Evolutionary conservation across 2,329 filamentous ascomycete genomes (phyloP).

Genomic region (Trichoderma sp.): DNA sequence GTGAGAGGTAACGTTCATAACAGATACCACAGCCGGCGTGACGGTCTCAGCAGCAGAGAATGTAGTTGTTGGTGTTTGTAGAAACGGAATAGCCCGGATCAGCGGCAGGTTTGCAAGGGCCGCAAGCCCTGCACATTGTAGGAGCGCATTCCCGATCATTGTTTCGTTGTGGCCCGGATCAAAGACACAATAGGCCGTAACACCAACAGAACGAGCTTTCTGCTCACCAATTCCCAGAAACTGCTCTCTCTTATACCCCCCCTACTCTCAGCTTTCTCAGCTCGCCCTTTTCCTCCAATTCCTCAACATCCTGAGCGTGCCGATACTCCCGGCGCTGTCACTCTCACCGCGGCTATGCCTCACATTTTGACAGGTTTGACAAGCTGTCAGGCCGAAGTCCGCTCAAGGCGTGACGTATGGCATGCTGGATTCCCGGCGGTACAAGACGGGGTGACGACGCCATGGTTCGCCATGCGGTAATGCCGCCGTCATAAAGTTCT

Average conservation of each 20-base stretch:
- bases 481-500: constrained; percentile 7
- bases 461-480: constrained; percentile 11
- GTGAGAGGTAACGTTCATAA: constrained; percentile 65
- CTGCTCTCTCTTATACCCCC: neutral
- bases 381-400: neutral
- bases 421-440: neutral
- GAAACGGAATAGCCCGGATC: neutral
- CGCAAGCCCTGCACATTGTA: neutral
- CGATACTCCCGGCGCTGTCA: constrained; percentile 7
- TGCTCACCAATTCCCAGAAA: neutral
- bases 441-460: constrained; percentile 7
- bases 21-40: constrained; percentile 36
- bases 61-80: constrained; percentile 37
- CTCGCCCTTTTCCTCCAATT: neutral
- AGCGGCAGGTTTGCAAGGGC: constrained; percentile 1
- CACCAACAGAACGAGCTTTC: neutral
- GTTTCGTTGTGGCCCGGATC: neutral
- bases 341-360: neutral
- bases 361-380: neutral
- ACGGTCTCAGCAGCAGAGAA: constrained; percentile 35
- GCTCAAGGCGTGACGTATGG: neutral
- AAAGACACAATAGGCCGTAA: neutral
- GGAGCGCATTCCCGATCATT: neutral
- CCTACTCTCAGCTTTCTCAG: neutral
- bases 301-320: neutral